Evolutionary conservation across 2,329 filamentous ascomycete genomes (phyloP), one percentile per base, ranked within the genome.

Genomic region (Hypocrella siamensis): DNA sequence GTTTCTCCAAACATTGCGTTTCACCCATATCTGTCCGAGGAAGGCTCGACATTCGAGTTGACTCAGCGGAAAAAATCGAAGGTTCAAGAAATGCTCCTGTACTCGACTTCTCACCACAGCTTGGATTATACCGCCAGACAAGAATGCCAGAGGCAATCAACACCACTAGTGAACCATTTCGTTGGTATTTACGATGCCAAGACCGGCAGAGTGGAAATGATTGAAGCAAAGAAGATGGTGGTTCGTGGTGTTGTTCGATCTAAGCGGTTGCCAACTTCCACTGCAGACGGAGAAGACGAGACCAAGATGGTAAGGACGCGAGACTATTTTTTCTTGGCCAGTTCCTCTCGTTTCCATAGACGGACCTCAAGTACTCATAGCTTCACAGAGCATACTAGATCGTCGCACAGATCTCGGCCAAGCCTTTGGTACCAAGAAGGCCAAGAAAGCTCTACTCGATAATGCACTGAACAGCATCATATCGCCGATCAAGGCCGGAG

Each of bases 351-450:
- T 22, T 22, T 22, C 9, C 15, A 7, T 26, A 11, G 25, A 26
- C n/a, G 15, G 15, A 7, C n/a, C 25, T 26, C 9, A 21, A n/a
- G 19, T 32, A 25, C 48, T 41, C 52, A 56, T 38, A 14, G 19
- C 30, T 24, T 24, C 36, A 14, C 42, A 76, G 71, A 67, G 60
- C 28, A 67, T 67, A 45, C 58, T 67, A 44, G 69, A 77, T 18
- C 68, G 70, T 47, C 71, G 70, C 42, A 76, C 74, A 43, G 70
- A 76, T 3, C 71, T 92, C 10, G 80, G 79, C 26, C 67, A 80
- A 44, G 74, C 78, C 19, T 92, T 92, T 46, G 83, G 83, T 51
- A 88, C 81, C 17, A 85, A 82, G 60, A 88, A 86, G 56, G 79
- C 82, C 16, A 79, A 76, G 63, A 88, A 86, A 57, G 78, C 73